A percentile compares a stretch with the other conserved stretches of the same genome.
phyloP scores from a whole-genome alignment of 2,329 filamentous ascomycete species.

The Claviceps paspali region DNA sequence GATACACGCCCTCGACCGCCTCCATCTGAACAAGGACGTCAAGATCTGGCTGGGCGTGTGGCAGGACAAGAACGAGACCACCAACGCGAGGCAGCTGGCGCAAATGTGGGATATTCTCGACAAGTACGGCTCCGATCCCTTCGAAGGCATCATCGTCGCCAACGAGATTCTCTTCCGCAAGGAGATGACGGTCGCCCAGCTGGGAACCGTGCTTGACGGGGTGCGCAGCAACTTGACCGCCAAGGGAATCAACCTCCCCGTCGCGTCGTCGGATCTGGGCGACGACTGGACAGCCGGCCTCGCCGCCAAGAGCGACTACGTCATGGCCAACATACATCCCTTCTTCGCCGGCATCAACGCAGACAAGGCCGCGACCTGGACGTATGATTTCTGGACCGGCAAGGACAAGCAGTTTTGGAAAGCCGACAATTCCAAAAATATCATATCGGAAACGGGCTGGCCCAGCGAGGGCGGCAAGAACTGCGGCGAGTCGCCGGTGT shows the following conservation, averaged over 20 bases:
- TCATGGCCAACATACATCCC: constrained; percentile 95
- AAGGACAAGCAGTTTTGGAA: constrained; percentile 54
- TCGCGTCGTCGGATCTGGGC: constrained; percentile 80
- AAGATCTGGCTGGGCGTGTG: constrained; percentile 93
- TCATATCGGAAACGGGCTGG: constrained; percentile 90
- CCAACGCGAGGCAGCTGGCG: constrained; percentile 64
- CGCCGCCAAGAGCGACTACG: constrained; percentile 57
- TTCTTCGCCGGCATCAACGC: constrained; percentile 76
- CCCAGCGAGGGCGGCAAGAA: constrained; percentile 67
- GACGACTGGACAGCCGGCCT: constrained; percentile 68
- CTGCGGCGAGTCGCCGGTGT: constrained; percentile 46
- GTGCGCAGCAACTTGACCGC: constrained; percentile 60
- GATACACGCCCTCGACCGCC: constrained; percentile 60
- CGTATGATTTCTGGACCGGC: constrained; percentile 62
- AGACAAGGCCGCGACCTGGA: constrained; percentile 60
- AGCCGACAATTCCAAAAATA: constrained; percentile 46
- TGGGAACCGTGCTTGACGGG: constrained; percentile 48
- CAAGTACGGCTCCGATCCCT: constrained; percentile 48
- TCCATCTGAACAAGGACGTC: constrained; percentile 55
- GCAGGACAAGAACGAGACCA: constrained; percentile 72
- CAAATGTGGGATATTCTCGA: constrained; percentile 80
- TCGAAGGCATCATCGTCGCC: constrained; percentile 69
- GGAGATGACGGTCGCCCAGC: constrained; percentile 49
- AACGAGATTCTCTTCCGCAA: constrained; percentile 68
- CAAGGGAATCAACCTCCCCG: constrained; percentile 52